Percentiles rank a stretch among this genome's conserved stretches.
These are phyloP conservation scores for Brasenia schreberi DNA, from an alignment of 164 flowering plant species.

Conservation along the genomic window DNA sequence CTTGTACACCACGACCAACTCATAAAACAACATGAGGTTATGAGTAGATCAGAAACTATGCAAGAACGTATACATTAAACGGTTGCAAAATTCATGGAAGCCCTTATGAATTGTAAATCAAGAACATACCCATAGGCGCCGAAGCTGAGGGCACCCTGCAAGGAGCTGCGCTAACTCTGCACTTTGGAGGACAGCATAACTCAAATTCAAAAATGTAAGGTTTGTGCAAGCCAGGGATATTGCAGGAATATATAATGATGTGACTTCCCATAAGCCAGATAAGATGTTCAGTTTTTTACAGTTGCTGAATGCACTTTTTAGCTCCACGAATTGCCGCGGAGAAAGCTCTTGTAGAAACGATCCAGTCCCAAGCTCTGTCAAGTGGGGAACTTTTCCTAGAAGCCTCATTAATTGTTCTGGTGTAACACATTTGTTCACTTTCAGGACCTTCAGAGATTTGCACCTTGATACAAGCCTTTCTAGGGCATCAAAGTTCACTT, in stretches of 20 bases:
- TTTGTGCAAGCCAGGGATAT: conserved; percentile 41
- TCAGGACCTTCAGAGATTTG: conserved; percentile 45
- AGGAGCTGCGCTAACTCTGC: conserved; percentile 30
- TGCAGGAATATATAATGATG: conserved; percentile 33
- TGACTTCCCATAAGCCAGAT: conserved; percentile 66
- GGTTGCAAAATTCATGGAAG: too few species aligned
- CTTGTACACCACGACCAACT: too few species aligned
- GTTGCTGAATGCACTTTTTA: conserved; percentile 33
- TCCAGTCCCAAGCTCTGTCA: conserved; percentile 64
- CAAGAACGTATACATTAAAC: too few species aligned
- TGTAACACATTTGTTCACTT: conserved; percentile 39
- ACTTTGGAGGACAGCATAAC: conserved; percentile 41
- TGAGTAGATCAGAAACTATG: too few species aligned
- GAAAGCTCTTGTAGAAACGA: conserved; percentile 44
- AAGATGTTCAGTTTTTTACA: conserved; percentile 41
- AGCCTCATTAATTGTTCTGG: conserved; percentile 48
- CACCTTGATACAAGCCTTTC: conserved; percentile 62
- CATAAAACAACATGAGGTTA: too few species aligned
- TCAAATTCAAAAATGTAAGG: conserved; percentile 64
- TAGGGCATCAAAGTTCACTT: conserved; percentile 47
- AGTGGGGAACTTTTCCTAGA: conserved; percentile 44
- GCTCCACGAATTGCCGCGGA: conserved; percentile 20
- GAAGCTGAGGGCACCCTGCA: conserved; percentile 18
- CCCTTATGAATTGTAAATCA: too few species aligned
- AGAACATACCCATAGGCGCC: conserved; percentile 21